Percentiles rank a stretch among this genome's conserved stretches.
phyloP scores from a whole-genome alignment of 148 eudicot genomes.

The Rhododendron ovatum region DNA sequence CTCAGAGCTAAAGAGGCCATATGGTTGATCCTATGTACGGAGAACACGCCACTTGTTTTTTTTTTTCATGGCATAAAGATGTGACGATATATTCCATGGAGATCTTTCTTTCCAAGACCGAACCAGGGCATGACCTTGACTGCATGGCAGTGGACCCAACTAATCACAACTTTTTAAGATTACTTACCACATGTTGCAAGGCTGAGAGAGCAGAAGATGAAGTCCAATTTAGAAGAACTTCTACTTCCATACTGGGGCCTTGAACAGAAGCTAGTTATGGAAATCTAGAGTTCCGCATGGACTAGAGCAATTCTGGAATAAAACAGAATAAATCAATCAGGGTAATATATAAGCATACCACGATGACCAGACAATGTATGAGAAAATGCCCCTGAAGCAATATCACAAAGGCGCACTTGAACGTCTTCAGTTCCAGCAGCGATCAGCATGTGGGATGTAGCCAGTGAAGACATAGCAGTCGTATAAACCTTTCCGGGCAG shows the following conservation, averaged over 20 bases:
- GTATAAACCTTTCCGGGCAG: conserved; percentile 97
- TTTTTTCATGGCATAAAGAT: neutral
- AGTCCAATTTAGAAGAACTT: neutral
- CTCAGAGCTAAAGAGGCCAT: neutral
- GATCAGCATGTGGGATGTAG: conserved; percentile 89
- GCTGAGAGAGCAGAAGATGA: conserved; percentile 4
- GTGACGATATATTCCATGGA: neutral
- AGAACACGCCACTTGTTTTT: neutral
- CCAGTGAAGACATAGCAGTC: conserved; percentile 85
- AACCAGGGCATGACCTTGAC: neutral
- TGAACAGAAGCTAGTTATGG: neutral
- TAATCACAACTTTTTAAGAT: neutral
- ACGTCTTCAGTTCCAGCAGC: conserved; percentile 98
- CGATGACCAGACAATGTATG: conserved; percentile 99
- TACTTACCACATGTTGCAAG: conserved; percentile 2
- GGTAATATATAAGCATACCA: conserved; percentile 45
- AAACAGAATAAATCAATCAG: conserved; percentile 9
- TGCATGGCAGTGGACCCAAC: neutral
- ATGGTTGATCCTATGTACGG: neutral
- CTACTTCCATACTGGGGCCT: neutral
- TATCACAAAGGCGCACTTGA: conserved; percentile 98
- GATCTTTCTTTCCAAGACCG: neutral
- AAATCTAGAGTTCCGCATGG: neutral
- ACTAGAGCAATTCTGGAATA: neutral
- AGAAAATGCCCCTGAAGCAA: conserved; percentile 95